Base-by-base conservation (phyloP, 2,329 filamentous ascomycete genomes). In the Onygena corvina region DNA sequence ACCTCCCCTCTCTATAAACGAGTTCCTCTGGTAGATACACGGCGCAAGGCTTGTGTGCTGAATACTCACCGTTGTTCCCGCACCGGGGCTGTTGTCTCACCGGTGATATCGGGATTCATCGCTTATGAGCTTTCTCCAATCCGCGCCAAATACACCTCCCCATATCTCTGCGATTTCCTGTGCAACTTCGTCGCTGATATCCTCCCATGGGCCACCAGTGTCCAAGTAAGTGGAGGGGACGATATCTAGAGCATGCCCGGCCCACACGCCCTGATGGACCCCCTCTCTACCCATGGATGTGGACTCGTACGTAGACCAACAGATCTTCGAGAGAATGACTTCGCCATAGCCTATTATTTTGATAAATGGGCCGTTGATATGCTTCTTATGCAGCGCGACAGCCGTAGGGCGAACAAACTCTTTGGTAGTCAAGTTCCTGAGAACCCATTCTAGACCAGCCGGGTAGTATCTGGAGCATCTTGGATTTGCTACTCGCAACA, bases 331-430 rank as follows among this genome's bases (percentile, higher is more conserved):
- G 25, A 50, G 44, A 20, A 53, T 40, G 11, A 50, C 36, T 34
- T 53, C 48, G 11, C 20, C 44, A 30, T 48, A 52, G 11, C 51
- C 48, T 16, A 50, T 31, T 27, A 50, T 27, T 16, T 50, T 36
- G 31, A 52, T 50, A 16, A 52, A 35, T 7, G 45, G 51, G 14
- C 51, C 48, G 27, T 42, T 35, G n/a, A 50, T 48, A 30, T 46
- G 48, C 25, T 46, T 38, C 16, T 30, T 36, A 7, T 42, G 47
- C 20, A 52, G 47, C 18, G 51, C 51, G 14, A 52, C 47, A 29
- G 18, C 38, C 34, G 36, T 46, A 4, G 51, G 44, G 21, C 35
- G 45, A 14, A 52, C 48, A 34, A 52, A 48, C 29, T 52, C 35
- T 25, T 36, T 44, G 18, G 48, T 52, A 8, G 48, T 52, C 29